Evolutionary conservation across 75 land plant genomes (phyloP).

Genomic region (Isoetes taiwanensis): DNA sequence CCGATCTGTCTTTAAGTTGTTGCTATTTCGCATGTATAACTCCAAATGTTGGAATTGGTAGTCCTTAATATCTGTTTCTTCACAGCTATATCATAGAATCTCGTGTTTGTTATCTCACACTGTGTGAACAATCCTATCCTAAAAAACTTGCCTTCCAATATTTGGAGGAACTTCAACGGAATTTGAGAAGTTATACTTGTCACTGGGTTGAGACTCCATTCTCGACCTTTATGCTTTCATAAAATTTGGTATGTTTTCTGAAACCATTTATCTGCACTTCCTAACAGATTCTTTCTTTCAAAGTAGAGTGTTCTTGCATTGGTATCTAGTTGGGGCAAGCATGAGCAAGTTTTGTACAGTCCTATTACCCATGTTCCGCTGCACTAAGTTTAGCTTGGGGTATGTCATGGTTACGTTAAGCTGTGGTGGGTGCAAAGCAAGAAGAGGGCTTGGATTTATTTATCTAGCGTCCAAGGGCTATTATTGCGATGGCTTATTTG

Average conservation of each 20-base stretch:
- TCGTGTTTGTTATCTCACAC: conserved; percentile 87
- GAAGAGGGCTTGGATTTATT: no score
- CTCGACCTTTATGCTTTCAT: conserved; percentile 94
- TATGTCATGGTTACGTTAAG: no score
- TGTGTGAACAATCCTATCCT: conserved; percentile 94
- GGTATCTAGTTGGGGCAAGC: no score
- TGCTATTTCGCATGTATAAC: not conserved
- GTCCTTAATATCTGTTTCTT: not conserved
- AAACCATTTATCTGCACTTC: not conserved
- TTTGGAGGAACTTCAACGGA: conserved; percentile 89
- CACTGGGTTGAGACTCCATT: conserved; percentile 89
- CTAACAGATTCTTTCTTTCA: no score
- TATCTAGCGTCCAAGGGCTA: no score
- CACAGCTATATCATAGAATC: conserved; percentile 87
- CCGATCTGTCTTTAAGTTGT: not conserved
- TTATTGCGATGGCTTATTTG: no score
- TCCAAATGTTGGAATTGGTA: not conserved
- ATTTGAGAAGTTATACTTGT: conserved; percentile 71
- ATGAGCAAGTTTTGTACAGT: no score
- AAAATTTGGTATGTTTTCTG: conserved; percentile 59
- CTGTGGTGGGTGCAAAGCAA: no score
- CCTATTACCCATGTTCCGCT: no score
- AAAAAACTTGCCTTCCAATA: conserved; percentile 96
- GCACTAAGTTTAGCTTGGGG: no score
- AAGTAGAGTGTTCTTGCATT: no score